A percentile compares a stretch with the other conserved stretches of the same genome.
These are phyloP conservation scores for Geotrichum siamense DNA, from an alignment of 1,139 yeast species.

Conservation along the genomic window DNA sequence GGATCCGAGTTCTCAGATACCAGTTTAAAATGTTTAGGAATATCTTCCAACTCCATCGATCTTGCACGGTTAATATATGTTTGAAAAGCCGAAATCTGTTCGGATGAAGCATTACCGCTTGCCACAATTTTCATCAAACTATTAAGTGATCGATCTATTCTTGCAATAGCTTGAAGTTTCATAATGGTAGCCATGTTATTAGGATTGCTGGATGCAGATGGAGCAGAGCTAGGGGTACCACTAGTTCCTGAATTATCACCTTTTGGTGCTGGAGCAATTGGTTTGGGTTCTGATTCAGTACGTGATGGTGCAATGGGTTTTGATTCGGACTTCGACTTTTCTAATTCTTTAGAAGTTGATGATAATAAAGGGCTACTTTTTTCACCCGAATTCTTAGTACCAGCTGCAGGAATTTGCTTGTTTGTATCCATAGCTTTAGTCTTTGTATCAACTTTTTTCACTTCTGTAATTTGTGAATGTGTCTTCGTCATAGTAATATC, in stretches of 20 bases:
- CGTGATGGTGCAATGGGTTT: too few species aligned
- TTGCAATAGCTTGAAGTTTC: constrained; percentile 74
- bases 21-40: constrained; percentile 21
- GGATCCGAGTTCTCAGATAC: constrained; percentile 15
- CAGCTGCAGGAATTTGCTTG: too few species aligned
- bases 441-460: too few species aligned
- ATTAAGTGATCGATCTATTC: constrained; percentile 58
- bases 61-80: constrained; percentile 69
- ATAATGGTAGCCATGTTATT: constrained; percentile 76
- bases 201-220: constrained; percentile 18
- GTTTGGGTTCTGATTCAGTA: not conserved
- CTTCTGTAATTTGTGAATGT: too few species aligned
- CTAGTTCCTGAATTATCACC: too few species aligned
- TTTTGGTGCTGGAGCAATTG: not conserved
- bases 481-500: too few species aligned
- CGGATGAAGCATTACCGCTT: constrained; percentile 62
- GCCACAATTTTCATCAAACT: constrained; percentile 78
- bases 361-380: too few species aligned
- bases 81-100: constrained; percentile 69
- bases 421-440: too few species aligned
- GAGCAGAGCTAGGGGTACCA: not conserved
- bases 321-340: too few species aligned
- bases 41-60: constrained; percentile 55
- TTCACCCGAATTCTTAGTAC: too few species aligned
- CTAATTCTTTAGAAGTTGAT: too few species aligned